phyloP scores from a whole-genome alignment of 129 eudicot species.

The Logfia minima region DNA sequence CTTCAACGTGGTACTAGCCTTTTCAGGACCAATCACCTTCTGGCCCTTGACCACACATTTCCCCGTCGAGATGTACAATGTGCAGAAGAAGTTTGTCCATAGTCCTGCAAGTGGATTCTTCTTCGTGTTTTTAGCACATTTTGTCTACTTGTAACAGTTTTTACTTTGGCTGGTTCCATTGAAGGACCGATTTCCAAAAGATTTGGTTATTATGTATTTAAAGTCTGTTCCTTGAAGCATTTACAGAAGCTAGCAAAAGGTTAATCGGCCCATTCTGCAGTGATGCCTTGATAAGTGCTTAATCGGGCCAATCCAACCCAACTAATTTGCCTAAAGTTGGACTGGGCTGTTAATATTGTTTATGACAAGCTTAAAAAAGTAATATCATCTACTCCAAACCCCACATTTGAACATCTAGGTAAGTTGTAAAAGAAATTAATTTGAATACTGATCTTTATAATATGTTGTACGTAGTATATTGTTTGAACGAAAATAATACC shows the following conservation, averaged over 20 bases:
- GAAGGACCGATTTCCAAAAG: slow-evolving; percentile 47
- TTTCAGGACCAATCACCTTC: slow-evolving; percentile 54
- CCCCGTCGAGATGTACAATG: slow-evolving; percentile 53
- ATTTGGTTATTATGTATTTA: slow-evolving; percentile 19
- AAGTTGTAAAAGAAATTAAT: too few species aligned
- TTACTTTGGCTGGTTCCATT: slow-evolving; percentile 48
- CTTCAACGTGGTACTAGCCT: slow-evolving; percentile 55
- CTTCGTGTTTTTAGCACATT: slow-evolving; percentile 34
- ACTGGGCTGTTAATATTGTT: too few species aligned
- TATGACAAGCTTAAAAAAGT: background rate
- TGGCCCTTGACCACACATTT: slow-evolving; percentile 61
- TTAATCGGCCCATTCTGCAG: background rate
- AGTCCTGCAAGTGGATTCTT: slow-evolving; percentile 46
- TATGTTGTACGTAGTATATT: background rate
- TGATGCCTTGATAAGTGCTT: background rate
- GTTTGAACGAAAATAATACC: background rate
- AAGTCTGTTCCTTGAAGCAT: background rate
- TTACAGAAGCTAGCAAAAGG: background rate
- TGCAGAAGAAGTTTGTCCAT: slow-evolving; percentile 44
- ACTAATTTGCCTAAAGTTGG: too few species aligned
- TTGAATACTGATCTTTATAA: too few species aligned
- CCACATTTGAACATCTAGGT: background rate
- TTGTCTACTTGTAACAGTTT: slow-evolving; percentile 40
- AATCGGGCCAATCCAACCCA: background rate
- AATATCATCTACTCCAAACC: background rate